Conservation (phyloP, 495 filamentous ascomycete species). For the Penicillium crystallinum region DNA sequence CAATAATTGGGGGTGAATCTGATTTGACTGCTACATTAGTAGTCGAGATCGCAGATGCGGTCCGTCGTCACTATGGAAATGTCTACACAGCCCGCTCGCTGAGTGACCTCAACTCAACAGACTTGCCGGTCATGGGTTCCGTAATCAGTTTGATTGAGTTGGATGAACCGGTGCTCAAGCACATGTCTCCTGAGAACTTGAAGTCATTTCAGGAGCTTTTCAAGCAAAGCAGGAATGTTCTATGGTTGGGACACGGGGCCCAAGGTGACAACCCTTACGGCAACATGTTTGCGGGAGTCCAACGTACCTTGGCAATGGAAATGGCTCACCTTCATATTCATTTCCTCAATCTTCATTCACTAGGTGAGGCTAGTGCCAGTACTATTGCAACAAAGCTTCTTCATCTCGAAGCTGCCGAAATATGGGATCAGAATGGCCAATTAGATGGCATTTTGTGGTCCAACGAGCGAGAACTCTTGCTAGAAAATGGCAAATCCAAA, state of each 20-base stretch:
- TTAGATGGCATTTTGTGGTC: slow-evolving; percentile 14
- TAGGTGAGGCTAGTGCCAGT: slow-evolving; percentile 4
- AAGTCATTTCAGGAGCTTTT: slow-evolving; percentile 27
- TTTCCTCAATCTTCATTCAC: slow-evolving; percentile 22
- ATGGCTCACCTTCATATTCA: slow-evolving; percentile 24
- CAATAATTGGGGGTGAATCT: slow-evolving; percentile 24
- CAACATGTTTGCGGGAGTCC: slow-evolving; percentile 37
- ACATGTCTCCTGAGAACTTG: slow-evolving; percentile 20
- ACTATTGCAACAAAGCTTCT: slow-evolving; percentile 19
- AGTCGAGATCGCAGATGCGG: slow-evolving; percentile 4
- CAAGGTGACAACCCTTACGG: slow-evolving; percentile 27
- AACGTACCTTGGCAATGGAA: slow-evolving; percentile 24
- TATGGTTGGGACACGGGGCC: slow-evolving; percentile 38
- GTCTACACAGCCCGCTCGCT: slow-evolving; percentile 11
- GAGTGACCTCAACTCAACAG: slow-evolving; percentile 4
- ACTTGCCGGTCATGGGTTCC: slow-evolving; percentile 20
- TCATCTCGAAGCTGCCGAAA: slow-evolving; percentile 16
- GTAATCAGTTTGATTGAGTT: slow-evolving; percentile 45
- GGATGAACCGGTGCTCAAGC: slow-evolving; percentile 37
- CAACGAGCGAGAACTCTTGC: slow-evolving; percentile 21
- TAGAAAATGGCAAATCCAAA: slow-evolving; percentile 18
- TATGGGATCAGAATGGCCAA: slow-evolving; percentile 15
- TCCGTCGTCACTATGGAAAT: slow-evolving; percentile 8
- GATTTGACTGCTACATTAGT: slow-evolving; percentile 7
- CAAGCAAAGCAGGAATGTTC: slow-evolving; percentile 27